Evolutionary conservation across 345 rosid genomes (phyloP).

Genomic region (Arabidopsis suecica): DNA sequence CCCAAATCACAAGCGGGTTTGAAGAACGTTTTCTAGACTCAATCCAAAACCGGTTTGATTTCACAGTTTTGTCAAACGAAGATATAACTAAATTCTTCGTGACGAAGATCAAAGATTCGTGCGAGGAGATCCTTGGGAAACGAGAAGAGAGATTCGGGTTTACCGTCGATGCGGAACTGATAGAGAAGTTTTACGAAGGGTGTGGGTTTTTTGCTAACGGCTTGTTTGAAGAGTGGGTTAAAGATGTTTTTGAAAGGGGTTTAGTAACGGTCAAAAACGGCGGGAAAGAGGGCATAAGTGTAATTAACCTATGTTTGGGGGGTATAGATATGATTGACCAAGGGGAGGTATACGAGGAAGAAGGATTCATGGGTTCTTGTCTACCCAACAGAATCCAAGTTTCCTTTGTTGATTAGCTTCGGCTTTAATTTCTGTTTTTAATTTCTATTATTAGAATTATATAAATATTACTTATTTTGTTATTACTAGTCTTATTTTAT

Average conservation of each 20-base stretch:
- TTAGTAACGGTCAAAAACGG: slow-evolving; percentile 47
- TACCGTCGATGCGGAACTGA: slow-evolving; percentile 57
- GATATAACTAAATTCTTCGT: slow-evolving; percentile 47
- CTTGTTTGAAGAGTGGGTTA: slow-evolving; percentile 74
- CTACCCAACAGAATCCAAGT: slow-evolving; percentile 47
- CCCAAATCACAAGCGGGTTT: slow-evolving; percentile 33
- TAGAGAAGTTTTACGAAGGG: slow-evolving; percentile 53
- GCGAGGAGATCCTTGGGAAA: slow-evolving; percentile 55
- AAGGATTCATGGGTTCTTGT: slow-evolving; percentile 48
- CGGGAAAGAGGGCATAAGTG: slow-evolving; percentile 49
- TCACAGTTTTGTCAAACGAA: slow-evolving; percentile 47
- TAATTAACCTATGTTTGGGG: slow-evolving; percentile 47
- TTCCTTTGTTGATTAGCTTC: slow-evolving; percentile 48
- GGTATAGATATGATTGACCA: slow-evolving; percentile 47
- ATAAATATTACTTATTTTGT: neutral
- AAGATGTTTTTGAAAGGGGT: slow-evolving; percentile 62
- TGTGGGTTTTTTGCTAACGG: slow-evolving; percentile 50
- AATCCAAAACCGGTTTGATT: slow-evolving; percentile 60
- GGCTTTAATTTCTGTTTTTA: slow-evolving; percentile 16
- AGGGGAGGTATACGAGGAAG: slow-evolving; percentile 49
- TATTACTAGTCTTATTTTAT: neutral
- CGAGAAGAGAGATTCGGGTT: slow-evolving; percentile 52
- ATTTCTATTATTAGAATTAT: slow-evolving; percentile 13
- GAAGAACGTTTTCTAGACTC: slow-evolving; percentile 49
- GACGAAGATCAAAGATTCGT: slow-evolving; percentile 48